phyloP scores from a whole-genome alignment of 352 stramenopile genomes.

The Phytophthora meadii region DNA sequence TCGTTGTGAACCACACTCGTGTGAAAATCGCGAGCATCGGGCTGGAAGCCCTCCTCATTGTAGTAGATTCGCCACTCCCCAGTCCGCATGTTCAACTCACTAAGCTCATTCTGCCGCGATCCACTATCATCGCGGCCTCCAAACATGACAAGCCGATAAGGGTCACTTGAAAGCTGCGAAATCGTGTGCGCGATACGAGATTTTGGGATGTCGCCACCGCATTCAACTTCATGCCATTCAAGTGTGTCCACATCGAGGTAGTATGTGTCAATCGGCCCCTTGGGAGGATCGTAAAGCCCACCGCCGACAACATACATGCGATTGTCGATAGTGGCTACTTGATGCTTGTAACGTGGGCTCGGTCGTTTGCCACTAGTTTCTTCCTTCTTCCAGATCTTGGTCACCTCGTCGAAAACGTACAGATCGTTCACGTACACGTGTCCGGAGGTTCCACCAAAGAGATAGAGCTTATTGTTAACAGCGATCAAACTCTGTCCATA shows the following conservation, averaged over 20 bases:
- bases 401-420: constrained; percentile 82
- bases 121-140: constrained; percentile 78
- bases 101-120: constrained; percentile 72
- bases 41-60: constrained; percentile 65
- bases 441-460: constrained; percentile 83
- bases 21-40: constrained; percentile 85
- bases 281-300: constrained; percentile 82
- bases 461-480: constrained; percentile 83
- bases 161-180: constrained; percentile 53
- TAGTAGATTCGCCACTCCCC: constrained; percentile 71
- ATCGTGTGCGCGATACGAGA: constrained; percentile 87
- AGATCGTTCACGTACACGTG: constrained; percentile 88
- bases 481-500: constrained; percentile 82
- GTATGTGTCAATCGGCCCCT: constrained; percentile 80
- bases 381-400: constrained; percentile 75
- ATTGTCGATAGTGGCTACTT: constrained; percentile 70
- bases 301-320: constrained; percentile 85
- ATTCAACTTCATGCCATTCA: constrained; percentile 69
- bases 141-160: constrained; percentile 77
- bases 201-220: constrained; percentile 64
- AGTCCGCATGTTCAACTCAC: constrained; percentile 68
- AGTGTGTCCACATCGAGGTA: constrained; percentile 81
- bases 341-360: constrained; percentile 86
- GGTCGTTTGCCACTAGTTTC: constrained; percentile 67
- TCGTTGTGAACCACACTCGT: constrained; percentile 76